A percentile compares a stretch with the other conserved stretches of the same genome.
Evolutionary conservation across 345 rosid genomes (phyloP).

Genomic region (Euphorbia lathyris): DNA sequence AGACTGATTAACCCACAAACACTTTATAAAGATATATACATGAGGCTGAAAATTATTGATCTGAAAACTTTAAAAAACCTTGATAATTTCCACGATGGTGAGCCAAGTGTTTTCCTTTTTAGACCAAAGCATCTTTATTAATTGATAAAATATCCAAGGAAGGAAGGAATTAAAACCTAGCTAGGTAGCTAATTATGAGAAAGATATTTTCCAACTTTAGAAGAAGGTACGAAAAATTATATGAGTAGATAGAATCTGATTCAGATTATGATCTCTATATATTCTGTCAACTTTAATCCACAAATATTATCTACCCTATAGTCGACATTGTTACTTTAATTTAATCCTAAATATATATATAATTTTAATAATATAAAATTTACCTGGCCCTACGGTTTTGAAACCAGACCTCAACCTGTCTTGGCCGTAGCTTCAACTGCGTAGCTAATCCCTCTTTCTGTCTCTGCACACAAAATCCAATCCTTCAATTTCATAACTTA

Average conservation of each 20-base stretch:
- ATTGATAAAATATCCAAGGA: not conserved
- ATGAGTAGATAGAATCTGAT: slow-evolving; percentile 18
- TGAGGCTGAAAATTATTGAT: not conserved
- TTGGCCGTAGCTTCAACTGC: slow-evolving; percentile 75
- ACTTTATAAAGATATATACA: not conserved
- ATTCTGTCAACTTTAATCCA: slow-evolving; percentile 12
- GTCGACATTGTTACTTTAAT: slow-evolving; percentile 4
- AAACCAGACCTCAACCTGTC: slow-evolving; percentile 99
- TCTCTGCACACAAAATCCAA: slow-evolving; percentile 43
- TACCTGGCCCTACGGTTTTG: slow-evolving; percentile 99
- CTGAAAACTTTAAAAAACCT: not conserved
- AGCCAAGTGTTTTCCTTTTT: not conserved
- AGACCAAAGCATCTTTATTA: not conserved
- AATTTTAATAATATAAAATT: not conserved
- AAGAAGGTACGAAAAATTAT: slow-evolving; percentile 12
- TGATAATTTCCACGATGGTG: not conserved
- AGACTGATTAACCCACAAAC: slow-evolving; percentile 21
- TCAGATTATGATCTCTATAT: slow-evolving; percentile 12
- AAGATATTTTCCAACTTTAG: slow-evolving; percentile 14
- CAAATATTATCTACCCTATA: not conserved
- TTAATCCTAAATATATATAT: not conserved
- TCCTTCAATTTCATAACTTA: no score
- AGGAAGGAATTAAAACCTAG: not conserved
- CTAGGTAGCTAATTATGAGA: not conserved
- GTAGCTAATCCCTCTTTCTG: slow-evolving; percentile 85